These are phyloP conservation scores for Aspergillus taichungensis DNA, from an alignment of 495 filamentous ascomycete species.

Conservation along the genomic window DNA sequence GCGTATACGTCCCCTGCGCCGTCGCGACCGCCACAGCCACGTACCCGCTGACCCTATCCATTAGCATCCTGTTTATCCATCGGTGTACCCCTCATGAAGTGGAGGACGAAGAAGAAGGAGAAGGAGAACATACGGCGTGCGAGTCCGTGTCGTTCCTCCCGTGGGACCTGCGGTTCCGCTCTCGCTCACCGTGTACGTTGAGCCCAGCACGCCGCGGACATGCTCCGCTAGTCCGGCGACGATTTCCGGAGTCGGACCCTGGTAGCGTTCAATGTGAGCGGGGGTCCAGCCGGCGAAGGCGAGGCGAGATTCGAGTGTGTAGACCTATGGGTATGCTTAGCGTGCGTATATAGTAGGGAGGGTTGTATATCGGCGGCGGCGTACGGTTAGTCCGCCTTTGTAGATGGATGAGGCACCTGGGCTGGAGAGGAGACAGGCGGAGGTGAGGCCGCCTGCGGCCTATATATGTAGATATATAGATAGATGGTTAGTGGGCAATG, in stretches of 20 bases:
- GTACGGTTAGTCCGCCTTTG: conserved; percentile 50
- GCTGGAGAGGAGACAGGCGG: conserved; percentile 42
- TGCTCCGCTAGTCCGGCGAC: conserved; percentile 47
- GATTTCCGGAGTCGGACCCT: conserved; percentile 48
- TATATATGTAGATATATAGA: conserved; percentile 9
- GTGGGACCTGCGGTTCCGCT: conserved; percentile 56
- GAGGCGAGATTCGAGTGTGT: conserved; percentile 52
- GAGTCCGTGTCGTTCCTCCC: conserved; percentile 45
- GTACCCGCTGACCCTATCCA: conserved; percentile 36
- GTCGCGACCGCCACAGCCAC: conserved; percentile 49
- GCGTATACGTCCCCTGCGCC: conserved; percentile 37
- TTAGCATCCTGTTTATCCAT: conserved; percentile 2
- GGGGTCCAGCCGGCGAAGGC: conserved; percentile 53
- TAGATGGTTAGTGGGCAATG: background rate
- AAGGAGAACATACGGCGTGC: conserved; percentile 40
- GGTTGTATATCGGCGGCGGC: background rate
- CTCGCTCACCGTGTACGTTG: conserved; percentile 50
- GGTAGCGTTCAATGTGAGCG: conserved; percentile 39
- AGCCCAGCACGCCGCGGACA: conserved; percentile 39
- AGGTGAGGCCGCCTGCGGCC: conserved; percentile 56
- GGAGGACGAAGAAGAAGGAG: background rate
- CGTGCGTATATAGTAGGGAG: background rate
- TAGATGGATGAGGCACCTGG: conserved; percentile 49
- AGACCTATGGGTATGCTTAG: conserved; percentile 30
- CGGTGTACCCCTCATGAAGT: no score